These are phyloP conservation scores for Didymella glomerata DNA, from an alignment of 2,329 filamentous ascomycete genomes.

Conservation along the genomic window DNA sequence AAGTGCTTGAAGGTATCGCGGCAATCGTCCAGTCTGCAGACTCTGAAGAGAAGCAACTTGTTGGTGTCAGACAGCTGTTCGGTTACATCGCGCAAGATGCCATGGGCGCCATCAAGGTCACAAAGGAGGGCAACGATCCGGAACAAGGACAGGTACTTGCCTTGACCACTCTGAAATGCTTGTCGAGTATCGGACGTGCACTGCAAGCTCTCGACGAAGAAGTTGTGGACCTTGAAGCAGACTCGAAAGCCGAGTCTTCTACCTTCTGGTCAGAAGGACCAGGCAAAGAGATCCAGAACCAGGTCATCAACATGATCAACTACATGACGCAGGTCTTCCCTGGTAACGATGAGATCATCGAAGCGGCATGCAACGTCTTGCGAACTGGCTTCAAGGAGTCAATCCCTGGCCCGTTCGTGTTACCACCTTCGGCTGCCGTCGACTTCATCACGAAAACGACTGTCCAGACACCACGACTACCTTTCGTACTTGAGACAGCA, in stretches of 20 bases:
- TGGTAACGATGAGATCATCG: conserved; percentile 71
- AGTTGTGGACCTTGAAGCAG: conserved; percentile 71
- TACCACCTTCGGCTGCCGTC: conserved; percentile 71
- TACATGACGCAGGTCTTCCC: conserved; percentile 64
- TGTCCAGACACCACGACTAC: conserved; percentile 70
- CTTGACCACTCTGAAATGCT: conserved; percentile 69
- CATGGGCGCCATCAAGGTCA: conserved; percentile 45
- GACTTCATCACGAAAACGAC: conserved; percentile 69
- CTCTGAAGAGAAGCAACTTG: conserved; percentile 63
- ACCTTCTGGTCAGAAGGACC: conserved; percentile 60
- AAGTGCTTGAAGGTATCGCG: conserved; percentile 76
- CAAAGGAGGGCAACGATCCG: conserved; percentile 44
- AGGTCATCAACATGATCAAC: conserved; percentile 61
- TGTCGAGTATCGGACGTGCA: conserved; percentile 75
- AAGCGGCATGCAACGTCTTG: conserved; percentile 75
- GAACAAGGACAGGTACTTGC: conserved; percentile 56
- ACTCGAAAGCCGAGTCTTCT: conserved; percentile 41
- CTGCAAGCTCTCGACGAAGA: conserved; percentile 73
- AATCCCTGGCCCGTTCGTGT: conserved; percentile 78
- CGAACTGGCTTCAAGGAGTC: conserved; percentile 78
- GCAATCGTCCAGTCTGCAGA: conserved; percentile 77
- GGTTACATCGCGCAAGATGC: conserved; percentile 70
- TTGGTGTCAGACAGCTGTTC: conserved; percentile 66
- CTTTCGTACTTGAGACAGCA: conserved; percentile 74
- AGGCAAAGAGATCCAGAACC: conserved; percentile 61